phyloP scores from a whole-genome alignment of 257 asterid species.

The Verbena officinalis region DNA sequence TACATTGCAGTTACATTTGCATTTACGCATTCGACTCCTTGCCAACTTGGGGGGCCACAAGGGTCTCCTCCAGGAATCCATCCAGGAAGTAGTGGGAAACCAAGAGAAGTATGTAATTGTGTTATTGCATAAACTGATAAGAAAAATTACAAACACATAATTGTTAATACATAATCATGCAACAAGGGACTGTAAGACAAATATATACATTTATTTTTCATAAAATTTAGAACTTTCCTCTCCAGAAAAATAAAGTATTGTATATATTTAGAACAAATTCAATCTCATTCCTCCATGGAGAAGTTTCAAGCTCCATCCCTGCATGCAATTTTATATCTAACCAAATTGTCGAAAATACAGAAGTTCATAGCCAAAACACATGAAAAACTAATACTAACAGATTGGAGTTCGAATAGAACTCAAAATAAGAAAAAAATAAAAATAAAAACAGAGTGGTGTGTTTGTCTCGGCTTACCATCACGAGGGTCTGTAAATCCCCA shows the following conservation, averaged over 20 bases:
- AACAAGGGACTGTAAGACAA: too few species aligned
- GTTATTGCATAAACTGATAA: slow-evolving; percentile 73
- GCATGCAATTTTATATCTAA: background rate
- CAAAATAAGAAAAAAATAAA: background rate
- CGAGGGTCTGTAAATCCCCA: slow-evolving; percentile 78
- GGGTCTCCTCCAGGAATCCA: slow-evolving; percentile 97
- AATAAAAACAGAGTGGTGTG: background rate
- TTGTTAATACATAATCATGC: background rate
- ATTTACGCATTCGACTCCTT: slow-evolving; percentile 85
- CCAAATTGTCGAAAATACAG: background rate
- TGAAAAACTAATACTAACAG: background rate
- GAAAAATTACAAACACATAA: slow-evolving; percentile 9
- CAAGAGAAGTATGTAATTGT: slow-evolving; percentile 67
- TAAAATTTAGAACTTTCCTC: too few species aligned
- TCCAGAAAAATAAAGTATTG: too few species aligned
- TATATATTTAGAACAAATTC: too few species aligned
- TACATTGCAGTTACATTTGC: slow-evolving; percentile 76
- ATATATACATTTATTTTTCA: too few species aligned
- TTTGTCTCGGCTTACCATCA: slow-evolving; percentile 56
- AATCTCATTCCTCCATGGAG: too few species aligned
- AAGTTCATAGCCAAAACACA: slow-evolving; percentile 11
- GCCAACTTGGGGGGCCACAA: slow-evolving; percentile 83
- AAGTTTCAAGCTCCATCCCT: too few species aligned
- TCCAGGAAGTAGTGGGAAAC: slow-evolving; percentile 66
- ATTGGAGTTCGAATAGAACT: background rate